phyloP scores from a whole-genome alignment of 306 rosid genomes.

The Carpinus viminea region DNA sequence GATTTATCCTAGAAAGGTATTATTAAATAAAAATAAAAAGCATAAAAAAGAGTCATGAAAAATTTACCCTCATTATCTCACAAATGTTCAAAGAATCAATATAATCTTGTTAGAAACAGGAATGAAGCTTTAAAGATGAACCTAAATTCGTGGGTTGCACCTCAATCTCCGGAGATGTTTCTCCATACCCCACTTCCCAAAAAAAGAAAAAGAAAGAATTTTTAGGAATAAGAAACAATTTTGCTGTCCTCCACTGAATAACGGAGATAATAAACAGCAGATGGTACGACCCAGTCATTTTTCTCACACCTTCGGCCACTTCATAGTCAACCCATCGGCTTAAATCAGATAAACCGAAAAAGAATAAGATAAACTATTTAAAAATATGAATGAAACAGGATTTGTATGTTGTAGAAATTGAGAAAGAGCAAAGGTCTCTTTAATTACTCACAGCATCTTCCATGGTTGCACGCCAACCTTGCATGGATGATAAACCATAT shows the following conservation, averaged over 20 bases:
- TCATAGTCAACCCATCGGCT: conserved; percentile 16
- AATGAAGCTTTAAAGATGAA: too few species aligned
- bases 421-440: conserved; percentile 24
- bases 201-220: too few species aligned
- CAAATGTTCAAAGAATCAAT: too few species aligned
- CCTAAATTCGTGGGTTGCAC: too few species aligned
- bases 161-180: too few species aligned
- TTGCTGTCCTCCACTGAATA: not conserved
- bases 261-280: conserved; percentile 8
- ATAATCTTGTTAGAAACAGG: too few species aligned
- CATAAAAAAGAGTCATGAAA: too few species aligned
- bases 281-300: not conserved
- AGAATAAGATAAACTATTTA: not conserved
- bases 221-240: not conserved
- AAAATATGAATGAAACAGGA: not conserved
- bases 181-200: too few species aligned
- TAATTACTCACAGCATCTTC: conserved; percentile 93
- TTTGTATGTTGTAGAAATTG: conserved; percentile 7
- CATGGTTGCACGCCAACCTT: conserved; percentile 99
- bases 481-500: conserved; percentile 96
- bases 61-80: too few species aligned
- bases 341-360: not conserved
- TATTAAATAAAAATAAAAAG: too few species aligned
- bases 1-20: not conserved
- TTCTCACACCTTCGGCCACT: conserved; percentile 15